A percentile compares a stretch with the other conserved stretches of the same genome.
Conservation (phyloP, 2,329 filamentous ascomycete species). For the Stylonectria norvegica region DNA sequence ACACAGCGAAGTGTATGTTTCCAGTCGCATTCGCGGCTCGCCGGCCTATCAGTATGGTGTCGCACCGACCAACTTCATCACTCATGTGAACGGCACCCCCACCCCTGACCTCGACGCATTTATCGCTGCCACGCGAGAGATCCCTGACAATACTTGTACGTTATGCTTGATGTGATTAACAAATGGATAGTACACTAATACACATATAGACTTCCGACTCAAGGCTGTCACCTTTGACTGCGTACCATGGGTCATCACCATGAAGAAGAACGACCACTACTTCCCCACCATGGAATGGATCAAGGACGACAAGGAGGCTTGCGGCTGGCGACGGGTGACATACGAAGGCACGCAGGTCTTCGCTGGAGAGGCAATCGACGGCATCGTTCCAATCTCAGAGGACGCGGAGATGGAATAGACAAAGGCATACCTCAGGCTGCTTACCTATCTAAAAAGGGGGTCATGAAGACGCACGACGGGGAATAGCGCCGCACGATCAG, state of each 20-base stretch:
- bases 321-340: slow-evolving; percentile 61
- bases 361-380: slow-evolving; percentile 52
- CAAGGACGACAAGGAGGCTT: slow-evolving; percentile 57
- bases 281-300: slow-evolving; percentile 70
- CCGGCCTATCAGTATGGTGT: slow-evolving; percentile 88
- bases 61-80: slow-evolving; percentile 95
- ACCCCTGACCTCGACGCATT: slow-evolving; percentile 82
- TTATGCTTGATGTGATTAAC: slow-evolving; percentile 7
- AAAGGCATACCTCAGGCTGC: neutral
- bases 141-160: slow-evolving; percentile 89
- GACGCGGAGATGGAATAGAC: slow-evolving; percentile 43
- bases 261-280: slow-evolving; percentile 99
- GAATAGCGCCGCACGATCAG: slow-evolving; percentile 3
- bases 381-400: slow-evolving; percentile 40
- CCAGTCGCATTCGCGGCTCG: slow-evolving; percentile 76
- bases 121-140: slow-evolving; percentile 75
- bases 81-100: slow-evolving; percentile 84
- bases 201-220: slow-evolving; percentile 77
- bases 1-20: slow-evolving; percentile 95
- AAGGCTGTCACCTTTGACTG: slow-evolving; percentile 99
- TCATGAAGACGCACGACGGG: neutral
- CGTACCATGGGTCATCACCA: slow-evolving; percentile 97
- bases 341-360: slow-evolving; percentile 56
- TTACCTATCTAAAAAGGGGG: neutral
- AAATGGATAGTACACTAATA: slow-evolving; percentile 13